Base-by-base conservation (phyloP, 352 stramenopile genomes). In the Phytophthora syringae region DNA sequence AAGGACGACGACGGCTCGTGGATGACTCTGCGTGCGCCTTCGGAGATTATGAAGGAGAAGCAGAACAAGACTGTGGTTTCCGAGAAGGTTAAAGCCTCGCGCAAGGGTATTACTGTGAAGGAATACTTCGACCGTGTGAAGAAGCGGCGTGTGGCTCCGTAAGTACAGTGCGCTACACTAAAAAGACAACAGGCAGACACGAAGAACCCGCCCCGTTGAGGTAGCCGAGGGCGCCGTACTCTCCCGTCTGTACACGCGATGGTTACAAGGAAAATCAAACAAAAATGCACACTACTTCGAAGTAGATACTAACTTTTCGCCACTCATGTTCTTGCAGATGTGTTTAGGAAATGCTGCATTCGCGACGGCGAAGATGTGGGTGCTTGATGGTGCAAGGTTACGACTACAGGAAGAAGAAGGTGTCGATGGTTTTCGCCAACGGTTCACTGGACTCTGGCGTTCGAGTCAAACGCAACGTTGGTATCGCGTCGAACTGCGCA, bases 121-220 rank as follows among this genome's bases (percentile, higher is more conserved):
- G 87, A 95, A 51, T 95, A 95, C 70, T 92, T 95, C 51, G 84
- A 93, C 59, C 87, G 87, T 50, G 85, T 95, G 43, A 93, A 93
- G 68, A 92, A 91, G 67, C 76, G 74, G 36, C 81, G 81, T 55
- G 77, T 90, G 37, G 65, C 64, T 63, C 68, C 84, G 36, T 84
- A 77, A 70, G 47, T 50, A 25, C 18, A n/a, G n/a, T n/a, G 32
- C n/a, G n/a, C 13, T 54, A 42, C 10, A 25, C 25, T 43, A n/a
- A 55, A 6, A 18, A 47, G 36, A 13, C 36, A n/a, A 42, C 36
- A 20, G 37, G 16, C 24, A 43, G 22, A 58, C 20, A 39, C 21
- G 36, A 64, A 13, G 34, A 52, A 37, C n/a, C 18, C 53, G 12
- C 61, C 51, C 27, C 55, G 28, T 45, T 64, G 50, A 53, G 37